Percentiles rank a stretch among this genome's conserved stretches.
Conservation (phyloP, 2,329 filamentous ascomycete genomes). For the Beauveria medogensis region DNA sequence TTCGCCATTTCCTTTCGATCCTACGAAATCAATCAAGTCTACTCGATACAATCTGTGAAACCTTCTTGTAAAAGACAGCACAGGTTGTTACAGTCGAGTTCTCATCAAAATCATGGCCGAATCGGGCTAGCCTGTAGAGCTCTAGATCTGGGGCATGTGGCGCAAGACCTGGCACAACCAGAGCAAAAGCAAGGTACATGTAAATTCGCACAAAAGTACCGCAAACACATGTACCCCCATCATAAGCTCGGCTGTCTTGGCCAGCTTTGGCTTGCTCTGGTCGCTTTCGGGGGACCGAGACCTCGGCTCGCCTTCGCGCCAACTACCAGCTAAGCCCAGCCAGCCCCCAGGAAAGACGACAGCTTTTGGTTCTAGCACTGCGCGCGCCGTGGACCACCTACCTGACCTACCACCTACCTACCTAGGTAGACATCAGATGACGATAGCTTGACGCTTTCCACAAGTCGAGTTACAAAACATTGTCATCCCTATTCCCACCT, state of each 20-base stretch:
- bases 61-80: neutral
- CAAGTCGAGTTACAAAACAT: neutral
- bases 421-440: neutral
- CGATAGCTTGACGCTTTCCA: neutral
- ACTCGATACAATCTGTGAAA: too few species aligned
- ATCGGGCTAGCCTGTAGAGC: neutral
- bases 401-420: neutral
- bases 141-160: slow-evolving; percentile 4
- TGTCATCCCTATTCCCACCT: neutral
- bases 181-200: neutral
- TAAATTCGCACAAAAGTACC: neutral
- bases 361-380: too few species aligned
- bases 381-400: neutral
- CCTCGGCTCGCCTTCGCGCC: slow-evolving; percentile 9
- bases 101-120: neutral
- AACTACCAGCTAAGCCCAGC: neutral
- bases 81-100: neutral
- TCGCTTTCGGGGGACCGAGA: slow-evolving; percentile 8
- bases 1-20: too few species aligned
- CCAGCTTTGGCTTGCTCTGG: neutral
- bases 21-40: too few species aligned
- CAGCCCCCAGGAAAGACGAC: neutral
- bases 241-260: slow-evolving; percentile 1
- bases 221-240: neutral
- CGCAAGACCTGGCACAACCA: neutral